Evolutionary conservation across 352 stramenopile genomes (phyloP).

Genomic region (Thalassiosira ordinaria): DNA sequence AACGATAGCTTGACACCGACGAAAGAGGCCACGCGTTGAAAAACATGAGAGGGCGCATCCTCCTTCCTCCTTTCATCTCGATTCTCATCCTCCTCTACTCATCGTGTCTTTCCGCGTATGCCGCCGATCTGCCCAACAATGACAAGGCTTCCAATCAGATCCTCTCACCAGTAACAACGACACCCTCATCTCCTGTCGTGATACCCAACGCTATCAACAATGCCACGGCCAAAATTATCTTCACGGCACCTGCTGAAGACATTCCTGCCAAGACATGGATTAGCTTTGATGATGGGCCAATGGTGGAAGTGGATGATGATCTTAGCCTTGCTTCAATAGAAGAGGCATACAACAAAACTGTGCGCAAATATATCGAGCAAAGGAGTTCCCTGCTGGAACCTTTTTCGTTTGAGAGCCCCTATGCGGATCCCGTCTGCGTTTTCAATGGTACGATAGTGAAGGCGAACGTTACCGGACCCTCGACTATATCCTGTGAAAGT

Average conservation of each 20-base stretch:
- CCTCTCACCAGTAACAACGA: slow-evolving; percentile 4
- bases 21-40: no score
- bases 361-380: slow-evolving; percentile 14
- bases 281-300: slow-evolving; percentile 42
- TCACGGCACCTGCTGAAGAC: slow-evolving; percentile 12
- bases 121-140: not conserved
- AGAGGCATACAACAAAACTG: slow-evolving; percentile 41
- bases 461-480: slow-evolving; percentile 44
- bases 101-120: not conserved
- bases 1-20: no score
- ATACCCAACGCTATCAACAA: slow-evolving; percentile 38
- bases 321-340: slow-evolving; percentile 41
- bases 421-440: slow-evolving; percentile 50
- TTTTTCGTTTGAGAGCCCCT: slow-evolving; percentile 53
- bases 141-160: not conserved
- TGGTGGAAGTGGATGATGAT: slow-evolving; percentile 45
- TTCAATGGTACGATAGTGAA: slow-evolving; percentile 51
- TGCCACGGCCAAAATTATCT: slow-evolving; percentile 31
- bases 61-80: slow-evolving; percentile 8
- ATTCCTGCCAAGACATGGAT: slow-evolving; percentile 49
- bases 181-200: slow-evolving; percentile 22
- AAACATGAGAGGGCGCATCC: not conserved
- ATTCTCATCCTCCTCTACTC: not conserved
- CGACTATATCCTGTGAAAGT: slow-evolving; percentile 46
- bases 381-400: slow-evolving; percentile 17